Conservation (phyloP, 208 protist genomes). For the Balamuthia mandrillaris region DNA sequence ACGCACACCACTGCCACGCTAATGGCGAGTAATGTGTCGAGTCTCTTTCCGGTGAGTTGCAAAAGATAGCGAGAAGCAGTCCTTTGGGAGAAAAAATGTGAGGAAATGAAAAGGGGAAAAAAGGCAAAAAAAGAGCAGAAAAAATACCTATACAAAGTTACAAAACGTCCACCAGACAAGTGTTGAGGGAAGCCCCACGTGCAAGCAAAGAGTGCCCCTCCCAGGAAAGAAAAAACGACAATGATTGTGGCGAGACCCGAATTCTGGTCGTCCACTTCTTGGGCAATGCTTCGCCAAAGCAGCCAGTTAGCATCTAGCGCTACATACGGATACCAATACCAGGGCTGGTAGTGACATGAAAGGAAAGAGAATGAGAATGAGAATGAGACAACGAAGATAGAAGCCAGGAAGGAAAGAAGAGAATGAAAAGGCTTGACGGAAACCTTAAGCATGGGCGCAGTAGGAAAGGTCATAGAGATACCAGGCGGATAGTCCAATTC, state of each 20-base stretch:
- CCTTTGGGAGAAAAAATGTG: too few relatives aligned
- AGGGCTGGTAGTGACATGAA: background rate
- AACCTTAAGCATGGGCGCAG: constrained; percentile 21
- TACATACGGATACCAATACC: constrained; percentile 46
- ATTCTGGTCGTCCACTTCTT: background rate
- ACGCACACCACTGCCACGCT: background rate
- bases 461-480: constrained; percentile 13
- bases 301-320: constrained; percentile 40
- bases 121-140: too few relatives aligned
- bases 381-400: background rate
- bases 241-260: background rate
- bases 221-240: background rate
- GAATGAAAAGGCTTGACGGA: too few relatives aligned
- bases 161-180: too few relatives aligned
- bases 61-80: too few relatives aligned
- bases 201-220: background rate
- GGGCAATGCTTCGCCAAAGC: background rate
- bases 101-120: too few relatives aligned
- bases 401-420: background rate
- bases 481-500: too few relatives aligned
- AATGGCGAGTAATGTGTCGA: background rate
- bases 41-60: too few relatives aligned
- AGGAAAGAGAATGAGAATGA: background rate
- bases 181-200: too few relatives aligned
- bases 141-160: too few relatives aligned